These are phyloP conservation scores for Terana coerulea DNA, from an alignment of 768 basidiomycete genomes.

Conservation along the genomic window DNA sequence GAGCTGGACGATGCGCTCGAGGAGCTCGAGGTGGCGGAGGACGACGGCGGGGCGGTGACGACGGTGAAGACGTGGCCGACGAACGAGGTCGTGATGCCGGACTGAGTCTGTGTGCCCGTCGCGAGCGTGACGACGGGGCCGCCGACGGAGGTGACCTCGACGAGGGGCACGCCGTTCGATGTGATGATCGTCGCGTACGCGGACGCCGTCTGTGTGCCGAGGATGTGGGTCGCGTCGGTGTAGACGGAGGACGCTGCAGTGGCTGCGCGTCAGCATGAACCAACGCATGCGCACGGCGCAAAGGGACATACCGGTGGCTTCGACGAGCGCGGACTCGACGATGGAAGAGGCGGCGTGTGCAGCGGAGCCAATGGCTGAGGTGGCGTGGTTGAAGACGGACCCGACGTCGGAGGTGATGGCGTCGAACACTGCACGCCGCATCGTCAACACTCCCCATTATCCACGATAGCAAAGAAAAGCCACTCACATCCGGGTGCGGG, in stretches of 20 bases:
- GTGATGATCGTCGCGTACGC: conserved; percentile 17
- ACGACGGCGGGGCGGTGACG: conserved; percentile 5
- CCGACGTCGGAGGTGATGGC: conserved; percentile 13
- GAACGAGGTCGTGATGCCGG: conserved; percentile 18
- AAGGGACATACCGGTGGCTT: conserved; percentile 1
- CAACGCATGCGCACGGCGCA: no score
- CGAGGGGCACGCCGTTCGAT: conserved; percentile 17
- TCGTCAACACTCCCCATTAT: not conserved
- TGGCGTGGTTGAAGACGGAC: conserved; percentile 12
- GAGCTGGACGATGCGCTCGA: conserved; percentile 1
- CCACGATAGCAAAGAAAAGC: not conserved
- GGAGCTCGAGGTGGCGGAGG: conserved; percentile 1
- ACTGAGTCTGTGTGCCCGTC: conserved; percentile 8
- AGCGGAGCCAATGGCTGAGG: conserved; percentile 3
- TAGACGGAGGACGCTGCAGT: conserved; percentile 14
- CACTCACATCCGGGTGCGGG: conserved; percentile 13
- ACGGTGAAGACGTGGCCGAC: conserved; percentile 21
- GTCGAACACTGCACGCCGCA: conserved; percentile 13
- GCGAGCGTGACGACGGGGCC: conserved; percentile 25
- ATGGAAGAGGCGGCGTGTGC: not conserved
- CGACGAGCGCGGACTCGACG: conserved; percentile 5
- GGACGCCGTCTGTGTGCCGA: conserved; percentile 16
- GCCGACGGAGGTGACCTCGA: conserved; percentile 19
- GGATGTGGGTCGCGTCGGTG: conserved; percentile 10
- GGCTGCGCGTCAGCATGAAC: no score